Base-by-base conservation (phyloP, 169 alveolate genomes). In the Plasmodium relictum region DNA sequence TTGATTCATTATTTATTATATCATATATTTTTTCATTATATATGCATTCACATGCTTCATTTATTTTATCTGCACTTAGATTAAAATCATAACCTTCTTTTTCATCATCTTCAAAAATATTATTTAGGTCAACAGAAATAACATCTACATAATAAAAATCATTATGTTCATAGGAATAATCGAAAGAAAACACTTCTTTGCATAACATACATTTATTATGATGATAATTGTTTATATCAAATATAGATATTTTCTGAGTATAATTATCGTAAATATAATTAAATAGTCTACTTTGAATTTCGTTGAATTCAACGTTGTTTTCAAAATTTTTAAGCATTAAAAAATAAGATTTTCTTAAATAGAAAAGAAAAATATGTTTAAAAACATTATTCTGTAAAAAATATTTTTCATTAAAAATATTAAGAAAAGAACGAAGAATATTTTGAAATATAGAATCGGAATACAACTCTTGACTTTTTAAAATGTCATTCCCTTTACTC, bases 81-180 rank as follows among this genome's bases (percentile, higher is more conserved):
- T 69, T 24, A n/a, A 69, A 62, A 41, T 56, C 62, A 50, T 76
- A 39, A 58, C 31, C 26, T 76, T 48, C 68, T 9, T 50, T 52
- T 9, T 71, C 54, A 4, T 71, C 69, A 16, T 63, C 18, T 12
- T 63, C 65, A 39, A 62, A 68, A 7, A 65, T 20, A 39, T 85
- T 69, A 70, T 85, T 71, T 68, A 85, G 31, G 24, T 85, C 87
- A 26, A 85, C 92, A 7, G 87, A 58, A 14, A 85, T 41, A 22
- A 63, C 87, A 85, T 85, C 74, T 3, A 41, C 45, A 24, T 85
- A 85, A 59, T 85, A 85, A 50, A 70, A 85, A 56, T 85, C 92
- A 50, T 85, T 69, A 37, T 56, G 70, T n/a, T 54, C 87, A 56
- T 85, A 70, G 7, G 92, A 85, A 22, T 85, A 85, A 56, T 71